Conservation (phyloP, 768 basidiomycete species). For the Auriculariales sp. region DNA sequence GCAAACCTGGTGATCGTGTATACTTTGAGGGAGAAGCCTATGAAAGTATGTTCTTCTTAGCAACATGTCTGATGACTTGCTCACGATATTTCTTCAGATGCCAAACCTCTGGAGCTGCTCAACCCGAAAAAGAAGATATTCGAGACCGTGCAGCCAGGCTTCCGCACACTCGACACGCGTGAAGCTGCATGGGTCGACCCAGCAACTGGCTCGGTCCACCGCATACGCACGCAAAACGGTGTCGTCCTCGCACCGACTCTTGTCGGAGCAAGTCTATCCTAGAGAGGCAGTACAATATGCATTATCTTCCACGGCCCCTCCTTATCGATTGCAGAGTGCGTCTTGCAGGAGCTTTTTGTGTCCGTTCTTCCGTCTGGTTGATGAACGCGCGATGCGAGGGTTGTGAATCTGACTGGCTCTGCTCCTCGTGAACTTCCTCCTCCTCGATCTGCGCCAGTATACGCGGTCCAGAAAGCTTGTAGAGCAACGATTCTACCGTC, state of each 20-base stretch:
- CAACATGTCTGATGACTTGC: not conserved
- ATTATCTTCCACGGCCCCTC: not conserved
- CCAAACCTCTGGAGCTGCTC: conserved; percentile 62
- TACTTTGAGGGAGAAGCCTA: conserved; percentile 89
- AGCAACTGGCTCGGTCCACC: conserved; percentile 60
- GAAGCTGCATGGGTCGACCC: conserved; percentile 94
- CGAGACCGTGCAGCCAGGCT: conserved; percentile 89
- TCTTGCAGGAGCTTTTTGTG: too few species aligned
- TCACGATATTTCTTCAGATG: conserved; percentile 22
- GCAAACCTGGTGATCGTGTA: conserved; percentile 82
- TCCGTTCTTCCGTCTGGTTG: too few species aligned
- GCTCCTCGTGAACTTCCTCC: too few species aligned
- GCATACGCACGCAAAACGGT: conserved; percentile 71
- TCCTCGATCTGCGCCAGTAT: too few species aligned
- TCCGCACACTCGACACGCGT: conserved; percentile 72
- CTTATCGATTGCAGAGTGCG: too few species aligned
- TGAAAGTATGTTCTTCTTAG: conserved; percentile 38
- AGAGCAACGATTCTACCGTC: too few species aligned
- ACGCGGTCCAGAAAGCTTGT: too few species aligned
- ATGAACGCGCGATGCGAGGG: too few species aligned
- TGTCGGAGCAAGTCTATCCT: conserved; percentile 87
- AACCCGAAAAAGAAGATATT: conserved; percentile 99
- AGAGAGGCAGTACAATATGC: conserved; percentile 15
- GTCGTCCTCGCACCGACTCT: conserved; percentile 68
- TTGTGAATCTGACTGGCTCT: too few species aligned